Evolutionary conservation across 441 rosid genomes (phyloP), one percentile per base, ranked within the genome.

Genomic region (Euphorbia celastroides): DNA sequence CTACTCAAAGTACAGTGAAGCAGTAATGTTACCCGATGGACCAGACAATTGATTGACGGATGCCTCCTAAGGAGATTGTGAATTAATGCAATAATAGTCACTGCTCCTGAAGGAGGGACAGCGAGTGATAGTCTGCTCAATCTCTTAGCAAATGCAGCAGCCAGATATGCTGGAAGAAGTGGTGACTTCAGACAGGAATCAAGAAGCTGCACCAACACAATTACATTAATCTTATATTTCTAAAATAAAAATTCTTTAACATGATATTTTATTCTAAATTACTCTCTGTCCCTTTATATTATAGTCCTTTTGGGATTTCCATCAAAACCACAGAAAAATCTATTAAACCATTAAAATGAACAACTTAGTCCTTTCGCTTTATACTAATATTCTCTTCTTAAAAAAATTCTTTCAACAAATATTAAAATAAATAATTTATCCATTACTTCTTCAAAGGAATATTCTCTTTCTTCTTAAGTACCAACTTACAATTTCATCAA

Each of bases 141-240:
- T 76, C 84, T 89, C 84, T 91, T 93, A 20, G 87, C 80, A 80
- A 91, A 93, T 56, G 96, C 84, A 81, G 99, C 93, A 77, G 99
- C 96, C 72, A 91, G 77, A 74, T 89, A 93, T 69, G 93, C 99
- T 57, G 96, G 97, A 77, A 91, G 95, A 81, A 93, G 84, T 17
- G 96, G 80, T 10, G 96, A 91, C 78, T 87, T 88, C 65, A 93
- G 84, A 83, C 97, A 93, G 72, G 95, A 74, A 78, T 91, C 97
- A 78, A 93, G 90, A 73, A 93, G 95, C 99, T 91, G 87, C 84
- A 81, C 27, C 62, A 72, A 72, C 74, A 36, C 17, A 66, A 66
- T 16, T 62, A 60, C 46, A 48, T 55, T 57, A 50, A 55, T 63
- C 20, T 52, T 41, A 31, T 46, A 38, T 28, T 52, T 9, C 61